phyloP scores from a whole-genome alignment of 2,329 filamentous ascomycete genomes.

The Trichoderma lentiforme region DNA sequence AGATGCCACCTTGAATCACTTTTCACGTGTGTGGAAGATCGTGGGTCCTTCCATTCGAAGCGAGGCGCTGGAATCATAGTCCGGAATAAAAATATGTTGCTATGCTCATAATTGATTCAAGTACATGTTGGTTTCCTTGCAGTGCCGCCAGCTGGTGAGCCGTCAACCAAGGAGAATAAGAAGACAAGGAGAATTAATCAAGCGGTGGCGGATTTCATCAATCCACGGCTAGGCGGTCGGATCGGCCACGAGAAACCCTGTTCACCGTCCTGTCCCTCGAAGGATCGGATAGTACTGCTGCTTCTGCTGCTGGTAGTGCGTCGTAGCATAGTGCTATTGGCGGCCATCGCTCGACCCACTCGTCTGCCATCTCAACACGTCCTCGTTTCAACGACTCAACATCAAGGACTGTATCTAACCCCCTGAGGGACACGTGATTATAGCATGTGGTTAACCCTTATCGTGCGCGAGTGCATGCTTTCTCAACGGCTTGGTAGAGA shows the following conservation, averaged over 20 bases:
- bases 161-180: not conserved
- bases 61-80: not conserved
- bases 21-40: slow-evolving; percentile 9
- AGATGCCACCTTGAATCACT: not conserved
- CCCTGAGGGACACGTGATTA: slow-evolving; percentile 1
- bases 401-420: not conserved
- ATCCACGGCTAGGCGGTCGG: not conserved
- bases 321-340: not conserved
- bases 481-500: not conserved
- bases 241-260: slow-evolving; percentile 1
- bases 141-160: not conserved
- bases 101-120: not conserved
- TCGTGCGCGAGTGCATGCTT: not conserved
- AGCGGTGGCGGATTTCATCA: slow-evolving; percentile 14
- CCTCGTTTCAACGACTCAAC: not conserved
- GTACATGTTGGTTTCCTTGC: not conserved
- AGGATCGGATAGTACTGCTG: slow-evolving; percentile 3
- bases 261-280: not conserved
- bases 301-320: not conserved
- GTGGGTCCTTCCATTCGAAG: slow-evolving; percentile 3
- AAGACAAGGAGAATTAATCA: not conserved
- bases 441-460: not conserved
- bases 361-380: not conserved
- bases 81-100: not conserved
- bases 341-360: not conserved